These are phyloP conservation scores for Ceratocystis harringtonii DNA, from an alignment of 2,329 filamentous ascomycete species.

Conservation along the genomic window DNA sequence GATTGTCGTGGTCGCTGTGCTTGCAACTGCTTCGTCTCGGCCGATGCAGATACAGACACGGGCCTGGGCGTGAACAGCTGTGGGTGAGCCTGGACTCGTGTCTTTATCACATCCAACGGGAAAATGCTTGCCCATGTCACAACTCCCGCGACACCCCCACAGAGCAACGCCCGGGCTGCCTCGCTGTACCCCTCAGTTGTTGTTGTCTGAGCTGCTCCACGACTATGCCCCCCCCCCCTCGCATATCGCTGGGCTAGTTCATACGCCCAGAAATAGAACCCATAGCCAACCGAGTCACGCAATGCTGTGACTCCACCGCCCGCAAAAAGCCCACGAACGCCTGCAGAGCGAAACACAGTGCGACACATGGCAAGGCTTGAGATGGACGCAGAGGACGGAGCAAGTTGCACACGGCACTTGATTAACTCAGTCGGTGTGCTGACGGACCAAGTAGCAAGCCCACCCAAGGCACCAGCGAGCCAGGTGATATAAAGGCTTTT, in stretches of 20 bases:
- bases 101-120: constrained; percentile 85
- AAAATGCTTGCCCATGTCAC: constrained; percentile 84
- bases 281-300: constrained; percentile 82
- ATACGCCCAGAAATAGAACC: constrained; percentile 94
- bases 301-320: constrained; percentile 70
- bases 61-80: not conserved
- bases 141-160: constrained; percentile 75
- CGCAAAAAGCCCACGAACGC: constrained; percentile 60
- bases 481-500: constrained; percentile 48
- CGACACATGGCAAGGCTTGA: constrained; percentile 43
- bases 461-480: constrained; percentile 65
- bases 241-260: constrained; percentile 35
- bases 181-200: constrained; percentile 24
- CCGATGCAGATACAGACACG: too few relatives aligned
- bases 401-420: constrained; percentile 73
- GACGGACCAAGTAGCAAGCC: constrained; percentile 71
- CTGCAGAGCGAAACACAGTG: constrained; percentile 40
- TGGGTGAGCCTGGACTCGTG: constrained; percentile 50
- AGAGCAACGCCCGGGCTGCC: constrained; percentile 55
- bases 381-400: constrained; percentile 19
- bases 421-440: constrained; percentile 81
- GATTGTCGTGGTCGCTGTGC: constrained; percentile 23
- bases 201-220: constrained; percentile 14
- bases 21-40: not conserved
- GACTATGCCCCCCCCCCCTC: not conserved